Evolutionary conservation across 1,139 yeast species (phyloP).

Genomic region (Geotrichum restrictum): DNA sequence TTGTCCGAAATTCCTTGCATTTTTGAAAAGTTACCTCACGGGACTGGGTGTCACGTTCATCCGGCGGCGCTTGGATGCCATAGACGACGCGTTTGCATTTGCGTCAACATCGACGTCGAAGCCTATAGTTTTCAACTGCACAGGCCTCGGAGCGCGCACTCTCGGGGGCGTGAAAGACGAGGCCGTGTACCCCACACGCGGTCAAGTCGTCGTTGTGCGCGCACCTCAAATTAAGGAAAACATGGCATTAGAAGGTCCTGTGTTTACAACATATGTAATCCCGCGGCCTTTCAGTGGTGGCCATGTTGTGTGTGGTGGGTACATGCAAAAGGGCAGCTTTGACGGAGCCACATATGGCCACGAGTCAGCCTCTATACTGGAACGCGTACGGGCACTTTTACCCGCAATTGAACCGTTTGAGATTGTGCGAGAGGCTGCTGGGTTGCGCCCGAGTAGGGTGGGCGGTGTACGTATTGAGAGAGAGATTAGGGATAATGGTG

Average conservation of each 20-base stretch:
- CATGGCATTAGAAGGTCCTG: slow-evolving; percentile 20
- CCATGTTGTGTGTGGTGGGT: slow-evolving; percentile 63
- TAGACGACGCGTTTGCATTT: slow-evolving; percentile 47
- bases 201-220: slow-evolving; percentile 57
- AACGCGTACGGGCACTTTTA: slow-evolving; percentile 49
- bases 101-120: slow-evolving; percentile 26
- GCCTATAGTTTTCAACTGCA: slow-evolving; percentile 55
- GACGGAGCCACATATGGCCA: slow-evolving; percentile 49
- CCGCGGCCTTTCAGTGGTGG: slow-evolving; percentile 59
- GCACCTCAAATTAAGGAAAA: slow-evolving; percentile 39
- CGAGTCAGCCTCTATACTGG: slow-evolving; percentile 53
- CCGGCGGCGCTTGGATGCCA: slow-evolving; percentile 46
- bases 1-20: slow-evolving; percentile 52
- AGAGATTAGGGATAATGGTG: slow-evolving; percentile 39
- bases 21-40: slow-evolving; percentile 43
- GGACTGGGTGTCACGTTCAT: slow-evolving; percentile 45
- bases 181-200: slow-evolving; percentile 55
- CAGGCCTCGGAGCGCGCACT: slow-evolving; percentile 56
- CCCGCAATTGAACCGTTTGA: slow-evolving; percentile 43
- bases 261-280: slow-evolving; percentile 50
- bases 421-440: slow-evolving; percentile 55
- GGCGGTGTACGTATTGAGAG: slow-evolving; percentile 61
- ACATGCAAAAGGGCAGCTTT: slow-evolving; percentile 53
- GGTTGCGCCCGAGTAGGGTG: slow-evolving; percentile 60
- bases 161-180: slow-evolving; percentile 54